phyloP scores from a whole-genome alignment of 2,329 filamentous ascomycete genomes.

The Zarea fungicola region DNA sequence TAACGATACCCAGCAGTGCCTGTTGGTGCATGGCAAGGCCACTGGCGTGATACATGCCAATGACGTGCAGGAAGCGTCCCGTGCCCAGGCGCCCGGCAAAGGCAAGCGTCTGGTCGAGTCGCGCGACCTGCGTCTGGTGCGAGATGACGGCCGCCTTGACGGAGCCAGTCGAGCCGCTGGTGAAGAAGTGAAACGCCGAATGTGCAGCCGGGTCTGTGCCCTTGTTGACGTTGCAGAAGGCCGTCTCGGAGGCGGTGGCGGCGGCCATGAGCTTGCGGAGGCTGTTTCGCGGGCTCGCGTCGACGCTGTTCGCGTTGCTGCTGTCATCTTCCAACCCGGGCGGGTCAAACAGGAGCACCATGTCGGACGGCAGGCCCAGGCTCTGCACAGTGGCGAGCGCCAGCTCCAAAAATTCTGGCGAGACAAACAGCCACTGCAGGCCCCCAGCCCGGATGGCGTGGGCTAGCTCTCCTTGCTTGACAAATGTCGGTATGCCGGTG shows the following conservation, averaged over 20 bases:
- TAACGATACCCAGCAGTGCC: background rate
- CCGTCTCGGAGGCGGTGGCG: background rate
- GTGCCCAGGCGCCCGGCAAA: too few species aligned
- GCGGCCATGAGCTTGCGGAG: conserved; percentile 2
- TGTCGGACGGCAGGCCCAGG: background rate
- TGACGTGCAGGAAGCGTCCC: background rate
- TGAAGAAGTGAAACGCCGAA: conserved; percentile 6
- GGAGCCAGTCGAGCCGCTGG: conserved; percentile 4
- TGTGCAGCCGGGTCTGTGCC: conserved; percentile 1
- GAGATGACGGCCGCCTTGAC: conserved; percentile 6
- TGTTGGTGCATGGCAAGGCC: background rate
- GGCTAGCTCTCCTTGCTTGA: conserved; percentile 9
- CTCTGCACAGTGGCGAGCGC: background rate
- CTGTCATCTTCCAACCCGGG: background rate
- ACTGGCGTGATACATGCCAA: conserved; percentile 7
- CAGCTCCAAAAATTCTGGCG: conserved; percentile 2
- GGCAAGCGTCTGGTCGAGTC: background rate
- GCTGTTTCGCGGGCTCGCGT: background rate
- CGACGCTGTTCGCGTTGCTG: too few species aligned
- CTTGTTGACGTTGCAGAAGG: conserved; percentile 6
- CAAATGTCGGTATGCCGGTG: conserved; percentile 8
- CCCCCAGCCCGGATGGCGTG: background rate
- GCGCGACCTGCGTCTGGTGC: background rate
- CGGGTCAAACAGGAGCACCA: conserved; percentile 5
- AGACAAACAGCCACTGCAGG: conserved; percentile 6